Evolutionary conservation across 176 grass and related monocot genomes (phyloP).

Genomic region (Hsuehochloa calcarea): DNA sequence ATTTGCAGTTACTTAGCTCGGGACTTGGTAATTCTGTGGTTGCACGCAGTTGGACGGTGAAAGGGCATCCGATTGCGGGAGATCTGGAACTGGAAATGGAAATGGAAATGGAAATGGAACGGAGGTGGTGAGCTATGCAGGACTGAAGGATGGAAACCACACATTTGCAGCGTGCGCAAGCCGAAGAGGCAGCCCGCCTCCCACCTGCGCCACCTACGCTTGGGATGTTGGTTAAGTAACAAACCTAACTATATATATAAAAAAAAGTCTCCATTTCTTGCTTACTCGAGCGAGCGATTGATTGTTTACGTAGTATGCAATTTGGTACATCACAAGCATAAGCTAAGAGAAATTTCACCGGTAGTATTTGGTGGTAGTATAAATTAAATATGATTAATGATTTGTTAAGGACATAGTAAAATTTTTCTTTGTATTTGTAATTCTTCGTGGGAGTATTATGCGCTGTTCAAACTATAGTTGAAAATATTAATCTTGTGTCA

Average conservation of each 20-base stretch:
- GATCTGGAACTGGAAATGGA: constrained; percentile 13
- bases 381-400: no score
- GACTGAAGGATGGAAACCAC: constrained; percentile 70
- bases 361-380: no score
- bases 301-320: no score
- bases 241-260: background rate
- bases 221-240: constrained; percentile 87
- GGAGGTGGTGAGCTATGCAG: constrained; percentile 39
- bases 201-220: constrained; percentile 59
- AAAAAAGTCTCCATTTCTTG: background rate
- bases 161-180: constrained; percentile 54
- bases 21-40: background rate
- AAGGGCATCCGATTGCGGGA: constrained; percentile 35
- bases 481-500: no score
- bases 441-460: no score
- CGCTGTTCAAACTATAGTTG: no score
- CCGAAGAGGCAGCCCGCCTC: background rate
- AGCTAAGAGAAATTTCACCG: no score
- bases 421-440: no score
- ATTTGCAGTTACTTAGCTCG: no score
- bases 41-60: constrained; percentile 67
- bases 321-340: no score
- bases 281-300: background rate
- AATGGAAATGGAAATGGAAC: constrained; percentile 19
- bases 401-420: no score